Conservation (phyloP, 78 protist species). For the Mastigamoeba balamuthi region DNA sequence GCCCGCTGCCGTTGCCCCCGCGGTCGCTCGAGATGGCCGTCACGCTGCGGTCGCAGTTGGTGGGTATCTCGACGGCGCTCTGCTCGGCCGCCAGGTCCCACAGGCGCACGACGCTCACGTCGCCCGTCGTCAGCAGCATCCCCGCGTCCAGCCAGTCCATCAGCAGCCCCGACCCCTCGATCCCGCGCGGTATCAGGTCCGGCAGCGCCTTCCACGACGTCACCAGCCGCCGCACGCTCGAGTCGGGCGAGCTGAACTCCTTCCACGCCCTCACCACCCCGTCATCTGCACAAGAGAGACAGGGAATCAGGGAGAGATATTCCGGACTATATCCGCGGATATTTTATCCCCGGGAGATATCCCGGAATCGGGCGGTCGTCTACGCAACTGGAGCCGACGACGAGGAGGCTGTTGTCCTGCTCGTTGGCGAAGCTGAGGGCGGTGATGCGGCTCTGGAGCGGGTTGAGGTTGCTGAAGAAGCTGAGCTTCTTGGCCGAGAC, state of each 20-base stretch:
- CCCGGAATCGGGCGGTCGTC: too few species aligned
- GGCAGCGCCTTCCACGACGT: slow-evolving; percentile 53
- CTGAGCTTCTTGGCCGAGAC: background rate
- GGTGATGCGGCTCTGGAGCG: slow-evolving; percentile 35
- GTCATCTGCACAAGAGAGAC: slow-evolving; percentile 36
- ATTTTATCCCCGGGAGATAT: too few species aligned
- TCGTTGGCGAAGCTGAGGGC: slow-evolving; percentile 42
- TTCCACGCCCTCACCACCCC: slow-evolving; percentile 66
- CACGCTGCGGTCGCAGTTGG: background rate
- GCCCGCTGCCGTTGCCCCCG: slow-evolving; percentile 27
- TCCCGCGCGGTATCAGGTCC: background rate
- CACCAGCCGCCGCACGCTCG: slow-evolving; percentile 18
- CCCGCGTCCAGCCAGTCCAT: slow-evolving; percentile 1
- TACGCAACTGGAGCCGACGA: background rate
- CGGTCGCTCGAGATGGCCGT: background rate
- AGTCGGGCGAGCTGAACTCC: background rate
- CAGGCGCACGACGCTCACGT: background rate
- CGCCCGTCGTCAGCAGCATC: slow-evolving; percentile 10
- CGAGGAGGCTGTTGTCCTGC: slow-evolving; percentile 10
- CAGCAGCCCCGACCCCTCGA: slow-evolving; percentile 27
- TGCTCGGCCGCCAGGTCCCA: background rate
- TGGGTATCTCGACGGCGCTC: background rate
- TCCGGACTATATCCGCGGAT: too few species aligned
- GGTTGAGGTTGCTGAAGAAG: slow-evolving; percentile 39
- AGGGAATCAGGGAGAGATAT: background rate